Base-by-base conservation (phyloP, 2,329 filamentous ascomycete genomes). In the Aspergillus nomiae region DNA sequence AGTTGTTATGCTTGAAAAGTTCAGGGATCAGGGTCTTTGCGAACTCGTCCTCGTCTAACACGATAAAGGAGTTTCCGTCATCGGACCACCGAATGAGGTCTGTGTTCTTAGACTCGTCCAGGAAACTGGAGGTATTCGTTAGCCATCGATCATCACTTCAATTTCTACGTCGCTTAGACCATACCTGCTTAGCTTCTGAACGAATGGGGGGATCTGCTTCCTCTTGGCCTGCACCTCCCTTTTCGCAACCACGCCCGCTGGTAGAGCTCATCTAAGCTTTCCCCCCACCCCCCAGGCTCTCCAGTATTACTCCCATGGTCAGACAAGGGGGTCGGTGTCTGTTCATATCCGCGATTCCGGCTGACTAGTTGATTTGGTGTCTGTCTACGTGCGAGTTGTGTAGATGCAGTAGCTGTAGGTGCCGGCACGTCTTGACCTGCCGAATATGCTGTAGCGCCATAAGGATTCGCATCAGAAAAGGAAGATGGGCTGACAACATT, bases 61-160 rank as follows among this genome's bases (percentile, higher is more conserved):
- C 94, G 61, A 98, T 91, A 79, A 99, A 99, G 0, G 94, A 97
- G 73, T 96, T 93, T 34, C 95, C 95, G 73, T 94, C 92, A 71
- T 96, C 92, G 0, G 95, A 97, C 95, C 95, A 99, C 70, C 94
- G 89, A 74, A 99, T 99, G 56, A 98, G 84, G 38, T 97, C 92
- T 3, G 93, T 94, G 74, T 98, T 97, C 75, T 94, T 94, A 45
- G 90, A 89, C 73, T 96, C 90, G 72, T 99, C 94, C 16, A 99
- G 85, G 73, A 98, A 99, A 76, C 95, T 98, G 58, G 54, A 51
- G 63, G 10, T 32, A 16, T n/a, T 38, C 30, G 58, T 72, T 57
- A 73, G 65, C 58, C 19, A 28, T 62, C 38, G 8, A 45, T 21
- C 36, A 24, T 16, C 16, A 26, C 8, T 10, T 1, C 24, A 19